phyloP scores from a whole-genome alignment of 2,329 filamentous ascomycete genomes.

The Talaromyces funiculosus region DNA sequence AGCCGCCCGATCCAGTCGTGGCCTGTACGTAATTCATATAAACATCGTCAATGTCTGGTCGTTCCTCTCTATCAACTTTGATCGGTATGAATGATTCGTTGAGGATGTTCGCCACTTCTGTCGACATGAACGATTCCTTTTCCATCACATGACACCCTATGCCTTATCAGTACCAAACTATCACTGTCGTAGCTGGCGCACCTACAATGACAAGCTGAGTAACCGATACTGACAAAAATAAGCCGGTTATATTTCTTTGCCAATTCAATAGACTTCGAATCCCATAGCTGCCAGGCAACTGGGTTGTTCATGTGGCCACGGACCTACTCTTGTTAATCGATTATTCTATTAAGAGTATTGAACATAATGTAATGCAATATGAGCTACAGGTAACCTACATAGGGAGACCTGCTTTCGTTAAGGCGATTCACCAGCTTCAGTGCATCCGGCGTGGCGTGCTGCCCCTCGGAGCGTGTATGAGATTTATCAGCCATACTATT shows the following conservation, averaged over 20 bases:
- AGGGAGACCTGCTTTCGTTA: conserved; percentile 59
- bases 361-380: not conserved
- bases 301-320: conserved; percentile 71
- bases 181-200: conserved; percentile 15
- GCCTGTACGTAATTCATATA: conserved; percentile 99
- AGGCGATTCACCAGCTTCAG: conserved; percentile 51
- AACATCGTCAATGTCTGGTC: conserved; percentile 87
- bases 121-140: conserved; percentile 81
- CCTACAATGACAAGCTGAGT: conserved; percentile 90
- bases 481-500: conserved; percentile 26
- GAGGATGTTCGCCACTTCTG: conserved; percentile 71
- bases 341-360: not conserved
- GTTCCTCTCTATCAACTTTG: conserved; percentile 87
- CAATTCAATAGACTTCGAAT: conserved; percentile 66
- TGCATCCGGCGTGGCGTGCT: conserved; percentile 20
- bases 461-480: conserved; percentile 25
- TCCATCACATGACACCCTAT: conserved; percentile 85
- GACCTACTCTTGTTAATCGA: conserved; percentile 43
- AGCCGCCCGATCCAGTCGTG: conserved; percentile 81
- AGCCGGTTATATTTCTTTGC: conserved; percentile 79
- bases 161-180: not conserved
- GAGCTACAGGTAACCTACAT: conserved; percentile 45
- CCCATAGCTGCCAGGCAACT: conserved; percentile 89
- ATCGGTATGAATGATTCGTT: conserved; percentile 87
- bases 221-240: conserved; percentile 91